Evolutionary conservation across 192 early-diverging fungal species (phyloP).

Genomic region (Coemansia sp.): DNA sequence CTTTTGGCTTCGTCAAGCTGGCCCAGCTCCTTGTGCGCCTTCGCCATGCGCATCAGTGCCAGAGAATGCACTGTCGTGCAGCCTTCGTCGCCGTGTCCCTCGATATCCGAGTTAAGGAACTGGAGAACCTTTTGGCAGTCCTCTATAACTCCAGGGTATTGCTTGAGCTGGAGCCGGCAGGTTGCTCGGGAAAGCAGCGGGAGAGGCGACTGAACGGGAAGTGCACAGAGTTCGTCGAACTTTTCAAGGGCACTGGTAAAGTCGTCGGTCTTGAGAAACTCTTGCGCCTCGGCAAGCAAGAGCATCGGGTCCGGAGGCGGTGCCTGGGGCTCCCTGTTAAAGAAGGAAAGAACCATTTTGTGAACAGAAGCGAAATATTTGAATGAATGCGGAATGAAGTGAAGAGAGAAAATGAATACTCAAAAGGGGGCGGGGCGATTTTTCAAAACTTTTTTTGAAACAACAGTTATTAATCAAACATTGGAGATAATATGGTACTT

Average conservation of each 20-base stretch:
- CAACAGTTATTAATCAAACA: too few species aligned
- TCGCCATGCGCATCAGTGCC: constrained; percentile 54
- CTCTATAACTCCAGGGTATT: constrained; percentile 43
- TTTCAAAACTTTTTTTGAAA: background rate
- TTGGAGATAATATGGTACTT: too few species aligned
- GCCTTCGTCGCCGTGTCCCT: constrained; percentile 39
- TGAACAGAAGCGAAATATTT: constrained; percentile 1
- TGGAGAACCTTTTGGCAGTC: constrained; percentile 51
- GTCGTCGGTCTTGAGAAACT: constrained; percentile 41
- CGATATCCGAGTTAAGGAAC: constrained; percentile 49
- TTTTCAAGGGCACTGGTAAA: constrained; percentile 46
- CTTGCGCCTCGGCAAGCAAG: constrained; percentile 48
- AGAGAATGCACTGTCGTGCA: constrained; percentile 53
- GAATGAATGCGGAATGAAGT: background rate
- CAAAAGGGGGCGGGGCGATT: too few species aligned
- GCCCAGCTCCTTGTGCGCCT: constrained; percentile 53
- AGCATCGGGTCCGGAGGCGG: constrained; percentile 34
- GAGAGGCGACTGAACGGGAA: constrained; percentile 49
- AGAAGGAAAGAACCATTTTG: constrained; percentile 32
- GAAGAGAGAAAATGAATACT: background rate
- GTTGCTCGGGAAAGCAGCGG: constrained; percentile 50
- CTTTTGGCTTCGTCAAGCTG: constrained; percentile 45
- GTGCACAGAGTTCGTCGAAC: constrained; percentile 51
- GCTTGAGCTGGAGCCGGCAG: constrained; percentile 46
- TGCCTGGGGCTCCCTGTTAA: constrained; percentile 37